These are phyloP conservation scores for Trichoderma gracile DNA, from an alignment of 2,329 filamentous ascomycete species.

Conservation along the genomic window DNA sequence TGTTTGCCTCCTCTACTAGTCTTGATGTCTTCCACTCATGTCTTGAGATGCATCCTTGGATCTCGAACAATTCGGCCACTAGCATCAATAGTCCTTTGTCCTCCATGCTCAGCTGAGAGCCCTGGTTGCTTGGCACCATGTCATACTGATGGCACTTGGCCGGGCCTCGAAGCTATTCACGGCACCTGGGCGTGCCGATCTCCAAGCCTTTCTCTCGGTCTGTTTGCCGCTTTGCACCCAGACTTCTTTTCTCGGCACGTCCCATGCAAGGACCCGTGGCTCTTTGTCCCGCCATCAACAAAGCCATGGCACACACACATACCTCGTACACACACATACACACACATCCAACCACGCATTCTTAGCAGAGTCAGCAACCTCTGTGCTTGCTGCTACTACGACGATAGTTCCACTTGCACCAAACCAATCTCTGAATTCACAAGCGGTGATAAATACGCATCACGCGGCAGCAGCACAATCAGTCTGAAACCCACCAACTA, in stretches of 20 bases:
- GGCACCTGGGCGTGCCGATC: no score
- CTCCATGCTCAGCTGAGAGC: not conserved
- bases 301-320: not conserved
- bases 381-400: no score
- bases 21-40: no score
- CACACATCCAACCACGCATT: not conserved
- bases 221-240: not conserved
- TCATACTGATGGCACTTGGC: slow-evolving; percentile 18
- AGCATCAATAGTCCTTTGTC: not conserved
- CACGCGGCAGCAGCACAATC: no score
- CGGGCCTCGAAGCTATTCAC: not conserved
- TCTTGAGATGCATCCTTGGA: not conserved
- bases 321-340: not conserved
- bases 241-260: slow-evolving; percentile 1
- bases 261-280: slow-evolving; percentile 23
- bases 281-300: slow-evolving; percentile 17
- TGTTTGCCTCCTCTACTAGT: no score
- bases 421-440: no score
- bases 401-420: no score
- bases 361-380: no score
- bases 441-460: no score
- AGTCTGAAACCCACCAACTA: no score
- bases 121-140: slow-evolving; percentile 6
- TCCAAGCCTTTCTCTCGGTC: not conserved
- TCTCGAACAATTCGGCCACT: not conserved